Percentiles rank a stretch among this genome's conserved stretches.
These are phyloP conservation scores for Malania oleifera DNA, from an alignment of 164 flowering plant species.

Conservation along the genomic window DNA sequence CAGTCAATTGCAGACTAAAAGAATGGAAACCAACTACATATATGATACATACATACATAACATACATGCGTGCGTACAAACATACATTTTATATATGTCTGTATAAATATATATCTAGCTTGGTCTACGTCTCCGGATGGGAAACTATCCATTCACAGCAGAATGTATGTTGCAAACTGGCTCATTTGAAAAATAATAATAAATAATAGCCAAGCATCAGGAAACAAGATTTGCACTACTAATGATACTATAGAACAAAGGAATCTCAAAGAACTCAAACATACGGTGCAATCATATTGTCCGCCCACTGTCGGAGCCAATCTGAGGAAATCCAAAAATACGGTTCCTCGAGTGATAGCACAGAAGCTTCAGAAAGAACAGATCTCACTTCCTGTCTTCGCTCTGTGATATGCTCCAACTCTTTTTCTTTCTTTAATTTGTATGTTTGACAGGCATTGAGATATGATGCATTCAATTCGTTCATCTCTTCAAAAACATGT, in stretches of 20 bases:
- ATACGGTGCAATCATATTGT: constrained; percentile 55
- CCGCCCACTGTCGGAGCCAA: constrained; percentile 98
- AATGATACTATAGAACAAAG: neutral
- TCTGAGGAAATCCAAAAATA: constrained; percentile 83
- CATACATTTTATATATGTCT: too few species aligned
- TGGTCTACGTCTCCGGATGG: too few species aligned
- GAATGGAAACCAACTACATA: too few species aligned
- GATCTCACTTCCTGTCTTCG: constrained; percentile 77
- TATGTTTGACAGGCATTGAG: constrained; percentile 49
- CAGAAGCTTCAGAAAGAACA: constrained; percentile 82
- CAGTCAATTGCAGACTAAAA: too few species aligned
- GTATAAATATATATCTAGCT: too few species aligned
- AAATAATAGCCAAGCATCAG: too few species aligned
- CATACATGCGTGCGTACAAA: too few species aligned
- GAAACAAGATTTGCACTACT: neutral
- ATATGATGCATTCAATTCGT: constrained; percentile 43
- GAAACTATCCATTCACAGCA: too few species aligned
- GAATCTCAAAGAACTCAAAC: constrained; percentile 14
- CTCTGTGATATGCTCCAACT: constrained; percentile 42
- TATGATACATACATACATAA: too few species aligned
- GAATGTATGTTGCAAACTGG: too few species aligned
- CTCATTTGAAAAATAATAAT: too few species aligned
- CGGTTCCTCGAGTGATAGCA: constrained; percentile 51
- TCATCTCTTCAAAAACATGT: constrained; percentile 61
- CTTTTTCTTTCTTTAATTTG: constrained; percentile 47